Evolutionary conservation across 495 filamentous ascomycete genomes (phyloP), one percentile per base, ranked within the genome.

Genomic region (Trichoderma orchidacearum): DNA sequence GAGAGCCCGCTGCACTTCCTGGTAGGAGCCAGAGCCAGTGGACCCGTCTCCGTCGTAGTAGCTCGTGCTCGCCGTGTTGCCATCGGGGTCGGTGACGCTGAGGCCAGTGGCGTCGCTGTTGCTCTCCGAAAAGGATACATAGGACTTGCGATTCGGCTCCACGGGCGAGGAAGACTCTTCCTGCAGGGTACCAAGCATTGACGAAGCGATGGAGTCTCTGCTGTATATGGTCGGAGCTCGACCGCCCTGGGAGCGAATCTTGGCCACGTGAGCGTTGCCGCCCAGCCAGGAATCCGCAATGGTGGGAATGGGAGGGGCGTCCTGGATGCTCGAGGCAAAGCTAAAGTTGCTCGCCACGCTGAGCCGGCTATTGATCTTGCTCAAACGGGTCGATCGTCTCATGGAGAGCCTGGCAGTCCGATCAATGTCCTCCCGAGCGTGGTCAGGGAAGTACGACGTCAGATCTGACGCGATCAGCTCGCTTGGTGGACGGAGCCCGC

Each of bases 381-480:
- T 97, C 34, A 96, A 76, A 41, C 93, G 84, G 38, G 84, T 85
- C 36, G 93, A 97, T 65, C 93, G 81, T 45, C 93, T 80, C 62
- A 95, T 84, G 1, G 90, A 95, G 71, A 95, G 81, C 35, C 90
- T 85, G 60, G 95, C 89, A 0, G 93, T 96, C 63, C 89, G 81
- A 63, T 96, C 94, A 59, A 99, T 94, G 56, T 90, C 87, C 65
- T 95, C 89, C 53, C 86, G 82, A 34, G 89, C 84, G 64, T 96
- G 90, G 62, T 95, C 91, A 1, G 93, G 93, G 79, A 99, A 99
- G 72, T 96, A 99, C 6, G 91, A 91, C 12, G 86, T 87, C 36
- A 97, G 77, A 66, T 99, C 93, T 28, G 90, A 90, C 50, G 91
- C 93, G 64, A 99, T 97, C 72, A 99, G 78, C 72, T 97, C 94